Evolutionary conservation across 1,139 yeast genomes (phyloP), one percentile per base, ranked within the genome.

Genomic region (Hyphopichia burtonii): DNA sequence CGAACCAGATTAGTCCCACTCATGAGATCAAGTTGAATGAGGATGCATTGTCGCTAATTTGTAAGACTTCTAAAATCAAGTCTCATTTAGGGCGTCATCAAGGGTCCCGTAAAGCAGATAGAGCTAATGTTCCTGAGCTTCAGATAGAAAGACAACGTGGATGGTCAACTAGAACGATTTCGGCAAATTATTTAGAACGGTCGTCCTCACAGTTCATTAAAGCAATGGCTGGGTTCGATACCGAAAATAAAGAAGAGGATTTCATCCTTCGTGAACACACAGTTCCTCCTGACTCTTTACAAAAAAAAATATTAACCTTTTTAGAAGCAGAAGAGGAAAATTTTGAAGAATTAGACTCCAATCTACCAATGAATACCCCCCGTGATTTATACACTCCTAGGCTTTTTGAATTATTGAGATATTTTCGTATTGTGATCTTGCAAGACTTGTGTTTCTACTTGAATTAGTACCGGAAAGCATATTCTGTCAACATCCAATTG

Each of bases 251-350:
- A 11, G 44, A 46, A 31, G 8, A n/a, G 2, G 42, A 44, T 22
- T 23, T 30, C 17, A 22, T 46, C 16, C 43, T 37, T 2, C 37
- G 47, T 25, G 38, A 36, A 10, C 10, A 25, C 2, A 6, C 23
- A 3, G 27, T 12, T 6, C 47, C 48, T 12, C 38, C 41, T 10
- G 35, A 34, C 1, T 4, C 27, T 3, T 38, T 45, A 12, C 27
- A 22, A 31, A 30, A 16, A 18, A 39, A 36, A 40, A 44, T 45
- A 15, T 45, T 44, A 15, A 47, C 48, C 10, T 45, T 43, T 43
- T 31, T 45, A 27, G 47, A 45, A 25, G 42, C 15, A 4, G 35
- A 15, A 5, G 15, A 8, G 16, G 36, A 31, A 20, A 7, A 20
- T 10, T 20, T 31, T 7, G 32, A 33, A 19, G 22, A 5, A 4